Conservation (phyloP, 2,329 filamentous ascomycete genomes). For the Cordyceps tenuipes region DNA sequence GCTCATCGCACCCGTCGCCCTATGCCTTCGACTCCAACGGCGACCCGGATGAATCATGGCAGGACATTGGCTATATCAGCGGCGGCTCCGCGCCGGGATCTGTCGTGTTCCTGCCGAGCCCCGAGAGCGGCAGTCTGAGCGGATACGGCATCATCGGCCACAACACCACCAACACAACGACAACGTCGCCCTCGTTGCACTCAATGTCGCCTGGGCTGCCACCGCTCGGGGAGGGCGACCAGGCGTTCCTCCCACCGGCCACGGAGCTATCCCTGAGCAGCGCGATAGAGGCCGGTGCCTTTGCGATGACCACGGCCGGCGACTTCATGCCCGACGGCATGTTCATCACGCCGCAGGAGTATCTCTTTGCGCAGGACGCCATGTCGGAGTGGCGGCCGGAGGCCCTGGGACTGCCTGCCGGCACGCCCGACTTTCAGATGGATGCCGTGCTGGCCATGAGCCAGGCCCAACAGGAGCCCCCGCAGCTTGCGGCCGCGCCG, state of each 20-base stretch:
- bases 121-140: constrained; percentile 41
- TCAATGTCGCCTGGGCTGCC: constrained; percentile 33
- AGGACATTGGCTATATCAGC: constrained; percentile 31
- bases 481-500: not conserved
- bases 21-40: constrained; percentile 31
- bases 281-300: constrained; percentile 19
- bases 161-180: constrained; percentile 20
- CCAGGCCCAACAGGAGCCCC: not conserved
- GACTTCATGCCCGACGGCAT: constrained; percentile 1
- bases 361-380: constrained; percentile 29
- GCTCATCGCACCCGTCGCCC: constrained; percentile 30
- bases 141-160: constrained; percentile 41
- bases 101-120: constrained; percentile 40
- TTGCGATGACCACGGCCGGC: constrained; percentile 20
- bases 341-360: constrained; percentile 31
- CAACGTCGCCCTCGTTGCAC: constrained; percentile 20
- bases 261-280: constrained; percentile 23
- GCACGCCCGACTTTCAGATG: not conserved
- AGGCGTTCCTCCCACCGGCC: constrained; percentile 26
- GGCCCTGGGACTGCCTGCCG: constrained; percentile 19
- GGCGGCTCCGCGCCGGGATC: constrained; percentile 29
- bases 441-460: not conserved
- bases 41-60: constrained; percentile 38
- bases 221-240: constrained; percentile 13
- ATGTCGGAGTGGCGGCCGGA: constrained; percentile 22